Evolutionary conservation across 805 yeast genomes (phyloP), one percentile per base, ranked within the genome.

Genomic region (Kregervanrija delftensis): DNA sequence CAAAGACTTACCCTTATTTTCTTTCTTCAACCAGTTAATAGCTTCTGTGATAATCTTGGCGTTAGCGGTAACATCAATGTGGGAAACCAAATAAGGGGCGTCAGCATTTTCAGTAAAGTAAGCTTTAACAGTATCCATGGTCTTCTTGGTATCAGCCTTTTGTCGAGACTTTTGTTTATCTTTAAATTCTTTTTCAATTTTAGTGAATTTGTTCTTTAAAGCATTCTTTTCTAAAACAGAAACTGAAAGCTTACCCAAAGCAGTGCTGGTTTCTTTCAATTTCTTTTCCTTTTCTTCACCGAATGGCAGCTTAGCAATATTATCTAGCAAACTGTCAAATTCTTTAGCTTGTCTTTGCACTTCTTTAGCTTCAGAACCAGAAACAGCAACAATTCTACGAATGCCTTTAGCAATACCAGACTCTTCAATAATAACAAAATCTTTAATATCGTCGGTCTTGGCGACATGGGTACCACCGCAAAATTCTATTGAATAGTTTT

Each of bases 391-490:
- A 63, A 93, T 86, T 75, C 99, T 87, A 71, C 99, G 82, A 51
- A 89, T 88, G 68, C 99, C 99, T 72, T 93, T 93, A 49, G 99
- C 98, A 65, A 93, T 93, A 68, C 99, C 98, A 52, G 87, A 79
- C 69, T 93, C 99, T 72, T 93, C 99, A 50, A 84, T 72, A 44
- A 93, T 77, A 33, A 93, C 86, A 52, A 93, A 77, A 54, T 86
- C 91, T 65, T 89, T 89, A 63, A 93, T 93, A 49, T 91, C 98
- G 49, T 91, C 85, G 14, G 98, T 91, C 67, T 85, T 83, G 41
- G 78, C 74, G 53, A 93, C 96, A 60, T 93, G 99, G 11, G 99
- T 93, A 69, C 99, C 99, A 69, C 99, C 99, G 70, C 99, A 93
- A 75, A 93, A 93, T 71, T 93, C 99, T 53, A 93, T 75, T 1